A percentile compares a stretch with the other conserved stretches of the same genome.
These are phyloP conservation scores for Dictyostelium intermedium DNA, from an alignment of 78 protist species.

Conservation along the genomic window DNA sequence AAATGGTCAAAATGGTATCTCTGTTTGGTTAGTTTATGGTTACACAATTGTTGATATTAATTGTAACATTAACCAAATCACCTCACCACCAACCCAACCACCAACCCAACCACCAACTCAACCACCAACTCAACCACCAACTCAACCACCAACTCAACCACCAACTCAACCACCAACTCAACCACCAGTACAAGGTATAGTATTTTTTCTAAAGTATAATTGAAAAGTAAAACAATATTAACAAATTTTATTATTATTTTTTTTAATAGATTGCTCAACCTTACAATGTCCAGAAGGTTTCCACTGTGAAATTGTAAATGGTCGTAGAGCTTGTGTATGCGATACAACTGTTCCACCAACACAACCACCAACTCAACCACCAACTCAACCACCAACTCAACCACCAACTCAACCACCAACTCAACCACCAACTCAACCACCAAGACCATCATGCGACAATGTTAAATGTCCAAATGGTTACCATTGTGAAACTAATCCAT, in stretches of 20 bases:
- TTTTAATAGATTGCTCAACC: background rate
- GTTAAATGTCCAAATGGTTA: background rate
- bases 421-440: background rate
- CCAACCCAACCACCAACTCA: background rate
- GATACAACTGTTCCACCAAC: background rate
- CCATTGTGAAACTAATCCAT: background rate
- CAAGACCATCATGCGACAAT: background rate
- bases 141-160: background rate
- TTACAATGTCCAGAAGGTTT: conserved; percentile 13
- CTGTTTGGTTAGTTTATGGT: conserved; percentile 45
- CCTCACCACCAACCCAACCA: background rate
- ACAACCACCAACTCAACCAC: background rate
- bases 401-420: background rate
- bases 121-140: background rate
- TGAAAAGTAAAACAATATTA: too few species aligned
- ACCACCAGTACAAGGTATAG: background rate
- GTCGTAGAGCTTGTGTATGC: background rate
- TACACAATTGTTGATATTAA: background rate
- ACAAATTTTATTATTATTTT: background rate
- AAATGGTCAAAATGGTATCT: conserved; percentile 25
- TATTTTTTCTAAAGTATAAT: background rate
- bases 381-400: background rate
- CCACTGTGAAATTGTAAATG: background rate
- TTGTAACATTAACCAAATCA: background rate
- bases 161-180: background rate